These are phyloP conservation scores for Bonnemaisonia californica DNA, from an alignment of 31 red algal species.

Conservation along the genomic window DNA sequence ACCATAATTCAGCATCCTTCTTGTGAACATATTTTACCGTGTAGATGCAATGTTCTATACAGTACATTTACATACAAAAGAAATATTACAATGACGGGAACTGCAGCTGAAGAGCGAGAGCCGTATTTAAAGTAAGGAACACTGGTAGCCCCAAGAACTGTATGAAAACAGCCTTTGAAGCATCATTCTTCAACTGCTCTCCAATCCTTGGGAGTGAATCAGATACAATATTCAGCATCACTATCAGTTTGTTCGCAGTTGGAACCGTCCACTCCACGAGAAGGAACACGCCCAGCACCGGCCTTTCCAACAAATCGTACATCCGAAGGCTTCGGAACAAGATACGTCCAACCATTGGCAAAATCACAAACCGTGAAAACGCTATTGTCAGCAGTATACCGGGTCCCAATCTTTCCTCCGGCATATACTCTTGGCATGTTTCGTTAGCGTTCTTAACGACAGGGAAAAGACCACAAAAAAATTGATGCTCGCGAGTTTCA, in stretches of 20 bases:
- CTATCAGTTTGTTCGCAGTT: constrained; percentile 39
- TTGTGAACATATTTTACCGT: too few species aligned
- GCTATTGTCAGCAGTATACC: constrained; percentile 6
- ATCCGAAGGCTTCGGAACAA: not conserved
- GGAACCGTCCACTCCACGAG: constrained; percentile 42
- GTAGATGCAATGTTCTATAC: too few species aligned
- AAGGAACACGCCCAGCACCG: constrained; percentile 20
- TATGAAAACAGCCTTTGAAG: constrained; percentile 13
- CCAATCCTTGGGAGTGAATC: constrained; percentile 19
- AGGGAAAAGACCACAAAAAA: too few species aligned
- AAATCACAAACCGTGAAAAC: constrained; percentile 12
- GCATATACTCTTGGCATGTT: not conserved
- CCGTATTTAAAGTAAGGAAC: constrained; percentile 42
- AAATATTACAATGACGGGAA: constrained; percentile 17
- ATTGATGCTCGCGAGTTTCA: not conserved
- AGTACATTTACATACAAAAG: too few species aligned
- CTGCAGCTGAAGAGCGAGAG: constrained; percentile 33
- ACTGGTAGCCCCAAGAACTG: constrained; percentile 28
- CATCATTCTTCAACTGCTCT: constrained; percentile 15
- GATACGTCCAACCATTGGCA: constrained; percentile 21
- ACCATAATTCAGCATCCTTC: too few species aligned
- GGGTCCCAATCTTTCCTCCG: constrained; percentile 28
- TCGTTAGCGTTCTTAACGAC: not conserved
- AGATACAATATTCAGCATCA: constrained; percentile 31
- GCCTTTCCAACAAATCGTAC: not conserved